Conservation (phyloP, 2,329 filamentous ascomycete species). For the Nectriaceae sp. region DNA sequence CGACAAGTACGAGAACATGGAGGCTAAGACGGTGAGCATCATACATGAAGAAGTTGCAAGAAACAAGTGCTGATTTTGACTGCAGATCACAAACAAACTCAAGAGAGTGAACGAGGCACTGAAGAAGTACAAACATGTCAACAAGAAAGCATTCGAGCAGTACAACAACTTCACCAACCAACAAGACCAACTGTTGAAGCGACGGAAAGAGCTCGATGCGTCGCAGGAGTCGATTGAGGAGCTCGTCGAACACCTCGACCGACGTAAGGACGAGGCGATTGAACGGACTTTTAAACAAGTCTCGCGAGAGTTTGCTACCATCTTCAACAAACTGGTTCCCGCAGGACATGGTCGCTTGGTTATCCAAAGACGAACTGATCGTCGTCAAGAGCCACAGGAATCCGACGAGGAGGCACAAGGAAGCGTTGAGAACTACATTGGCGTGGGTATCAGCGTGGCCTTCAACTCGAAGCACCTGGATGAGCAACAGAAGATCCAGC, state of each 20-base stretch:
- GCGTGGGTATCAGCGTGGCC: conserved; percentile 94
- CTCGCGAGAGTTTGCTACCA: conserved; percentile 85
- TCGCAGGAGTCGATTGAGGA: conserved; percentile 88
- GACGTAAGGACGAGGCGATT: conserved; percentile 96
- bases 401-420: conserved; percentile 70
- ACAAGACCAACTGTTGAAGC: conserved; percentile 81
- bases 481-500: conserved; percentile 96
- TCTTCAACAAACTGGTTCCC: conserved; percentile 94
- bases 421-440: conserved; percentile 90
- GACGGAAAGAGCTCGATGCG: conserved; percentile 82
- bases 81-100: conserved; percentile 64
- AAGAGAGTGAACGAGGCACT: conserved; percentile 90
- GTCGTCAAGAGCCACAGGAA: conserved; percentile 59
- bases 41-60: background rate
- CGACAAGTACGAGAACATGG: conserved; percentile 83
- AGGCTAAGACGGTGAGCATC: conserved; percentile 68
- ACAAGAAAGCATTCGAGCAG: conserved; percentile 99
- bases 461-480: conserved; percentile 97
- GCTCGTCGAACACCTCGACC: conserved; percentile 88
- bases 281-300: conserved; percentile 99
- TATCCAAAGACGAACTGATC: conserved; percentile 88
- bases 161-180: conserved; percentile 97
- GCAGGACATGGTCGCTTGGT: conserved; percentile 88
- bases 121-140: conserved; percentile 97
- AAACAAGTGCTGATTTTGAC: conserved; percentile 10